Evolutionary conservation across 306 rosid species (phyloP).

Genomic region (Morella rubra): DNA sequence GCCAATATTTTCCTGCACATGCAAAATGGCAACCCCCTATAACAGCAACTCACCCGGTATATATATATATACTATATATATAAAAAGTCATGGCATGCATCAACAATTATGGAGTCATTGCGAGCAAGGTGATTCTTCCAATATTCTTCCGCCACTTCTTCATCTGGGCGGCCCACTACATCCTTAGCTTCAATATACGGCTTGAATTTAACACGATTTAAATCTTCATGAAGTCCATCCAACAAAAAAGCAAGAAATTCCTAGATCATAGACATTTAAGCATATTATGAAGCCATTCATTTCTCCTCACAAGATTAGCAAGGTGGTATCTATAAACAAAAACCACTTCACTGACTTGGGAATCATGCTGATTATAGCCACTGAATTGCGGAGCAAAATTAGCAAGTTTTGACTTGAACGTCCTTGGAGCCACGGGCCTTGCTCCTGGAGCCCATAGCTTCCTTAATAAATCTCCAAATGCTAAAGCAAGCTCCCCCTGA

Average conservation of each 20-base stretch:
- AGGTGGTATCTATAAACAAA: conserved; percentile 7
- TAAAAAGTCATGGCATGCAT: conserved; percentile 57
- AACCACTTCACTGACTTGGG: conserved; percentile 62
- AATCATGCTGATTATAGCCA: conserved; percentile 87
- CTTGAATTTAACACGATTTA: conserved; percentile 80
- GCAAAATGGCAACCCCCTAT: background rate
- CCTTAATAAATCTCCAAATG: conserved; percentile 85
- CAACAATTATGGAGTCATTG: conserved; percentile 76
- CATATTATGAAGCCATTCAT: conserved; percentile 26
- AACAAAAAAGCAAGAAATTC: conserved; percentile 91
- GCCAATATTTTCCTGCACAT: background rate
- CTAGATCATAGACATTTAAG: conserved; percentile 45
- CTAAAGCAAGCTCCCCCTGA: conserved; percentile 89
- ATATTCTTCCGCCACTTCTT: conserved; percentile 79
- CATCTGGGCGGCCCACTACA: conserved; percentile 67
- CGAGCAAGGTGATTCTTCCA: conserved; percentile 90
- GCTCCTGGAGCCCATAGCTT: conserved; percentile 76
- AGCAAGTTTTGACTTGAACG: conserved; percentile 66
- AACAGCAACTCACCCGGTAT: conserved; percentile 6
- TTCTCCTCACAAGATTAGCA: conserved; percentile 20
- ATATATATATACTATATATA: too few relatives aligned
- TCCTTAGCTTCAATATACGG: conserved; percentile 79
- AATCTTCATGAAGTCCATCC: conserved; percentile 91
- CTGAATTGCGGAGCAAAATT: conserved; percentile 81
- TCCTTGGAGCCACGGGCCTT: conserved; percentile 58